Percentiles rank a stretch among this genome's conserved stretches.
These are phyloP conservation scores for Ascocoryne sarcoides DNA, from an alignment of 2,329 filamentous ascomycete species.

Conservation along the genomic window DNA sequence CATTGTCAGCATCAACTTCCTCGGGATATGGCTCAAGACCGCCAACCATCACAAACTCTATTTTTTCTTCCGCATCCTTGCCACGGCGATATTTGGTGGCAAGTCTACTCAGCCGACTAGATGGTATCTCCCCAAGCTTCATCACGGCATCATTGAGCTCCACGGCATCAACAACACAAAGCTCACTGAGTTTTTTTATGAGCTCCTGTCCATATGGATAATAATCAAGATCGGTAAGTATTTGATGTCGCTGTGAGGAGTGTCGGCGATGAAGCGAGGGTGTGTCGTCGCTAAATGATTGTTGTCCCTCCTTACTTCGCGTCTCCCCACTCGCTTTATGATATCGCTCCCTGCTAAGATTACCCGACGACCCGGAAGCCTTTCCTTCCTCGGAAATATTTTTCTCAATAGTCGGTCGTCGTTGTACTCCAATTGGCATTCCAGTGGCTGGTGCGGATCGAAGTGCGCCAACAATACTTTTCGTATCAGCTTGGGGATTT, in stretches of 20 bases:
- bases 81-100: constrained; percentile 1
- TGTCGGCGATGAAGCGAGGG: neutral
- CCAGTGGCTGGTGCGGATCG: constrained; percentile 8
- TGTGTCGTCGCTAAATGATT: neutral
- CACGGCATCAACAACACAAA: constrained; percentile 8
- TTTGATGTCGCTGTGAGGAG: constrained; percentile 1
- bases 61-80: neutral
- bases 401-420: constrained; percentile 15
- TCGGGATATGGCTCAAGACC: neutral
- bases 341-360: neutral
- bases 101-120: neutral
- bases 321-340: neutral
- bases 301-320: neutral
- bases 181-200: constrained; percentile 5
- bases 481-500: constrained; percentile 9
- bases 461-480: constrained; percentile 8
- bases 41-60: neutral
- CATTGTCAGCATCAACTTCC: neutral
- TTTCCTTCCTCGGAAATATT: neutral
- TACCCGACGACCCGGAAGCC: neutral
- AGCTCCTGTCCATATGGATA: constrained; percentile 2
- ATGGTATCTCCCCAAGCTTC: constrained; percentile 16
- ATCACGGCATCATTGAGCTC: constrained; percentile 19
- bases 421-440: constrained; percentile 26
- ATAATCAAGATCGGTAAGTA: constrained; percentile 1